Evolutionary conservation across 805 yeast genomes (phyloP).

Genomic region (Naumovozyma castellii): DNA sequence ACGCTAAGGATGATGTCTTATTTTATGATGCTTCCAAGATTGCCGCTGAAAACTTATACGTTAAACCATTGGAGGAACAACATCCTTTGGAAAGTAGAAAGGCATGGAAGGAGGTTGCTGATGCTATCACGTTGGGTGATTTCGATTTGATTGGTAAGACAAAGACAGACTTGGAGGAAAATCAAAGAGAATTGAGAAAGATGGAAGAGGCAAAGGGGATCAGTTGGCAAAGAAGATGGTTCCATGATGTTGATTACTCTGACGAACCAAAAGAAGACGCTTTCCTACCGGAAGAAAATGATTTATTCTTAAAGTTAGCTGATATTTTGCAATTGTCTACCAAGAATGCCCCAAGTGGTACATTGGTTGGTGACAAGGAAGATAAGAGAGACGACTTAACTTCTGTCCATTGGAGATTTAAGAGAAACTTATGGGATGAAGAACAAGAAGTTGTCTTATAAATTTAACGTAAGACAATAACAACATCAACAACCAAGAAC

Average conservation of each 20-base stretch:
- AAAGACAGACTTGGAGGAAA: constrained; percentile 74
- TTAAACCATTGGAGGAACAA: constrained; percentile 79
- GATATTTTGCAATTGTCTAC: constrained; percentile 47
- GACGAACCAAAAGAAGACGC: constrained; percentile 20
- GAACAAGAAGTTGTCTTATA: constrained; percentile 49
- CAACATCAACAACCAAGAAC: neutral
- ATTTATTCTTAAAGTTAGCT: constrained; percentile 37
- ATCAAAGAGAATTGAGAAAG: constrained; percentile 76
- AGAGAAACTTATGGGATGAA: constrained; percentile 43
- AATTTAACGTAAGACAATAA: too few relatives aligned
- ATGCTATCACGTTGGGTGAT: constrained; percentile 69
- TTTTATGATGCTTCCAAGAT: constrained; percentile 57
- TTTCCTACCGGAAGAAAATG: constrained; percentile 24
- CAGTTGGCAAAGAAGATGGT: constrained; percentile 81
- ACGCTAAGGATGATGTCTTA: constrained; percentile 17
- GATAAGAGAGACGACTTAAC: constrained; percentile 38
- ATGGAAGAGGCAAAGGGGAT: constrained; percentile 57
- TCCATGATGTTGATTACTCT: constrained; percentile 42
- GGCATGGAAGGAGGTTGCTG: constrained; percentile 92
- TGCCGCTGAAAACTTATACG: constrained; percentile 49
- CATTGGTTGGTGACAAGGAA: constrained; percentile 46
- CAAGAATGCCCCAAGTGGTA: constrained; percentile 62
- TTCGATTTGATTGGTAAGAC: constrained; percentile 66
- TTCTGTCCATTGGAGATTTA: constrained; percentile 64
- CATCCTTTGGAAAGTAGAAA: constrained; percentile 72